Conservation (phyloP, 73 alveolate species). For the Uronychia setigera region DNA sequence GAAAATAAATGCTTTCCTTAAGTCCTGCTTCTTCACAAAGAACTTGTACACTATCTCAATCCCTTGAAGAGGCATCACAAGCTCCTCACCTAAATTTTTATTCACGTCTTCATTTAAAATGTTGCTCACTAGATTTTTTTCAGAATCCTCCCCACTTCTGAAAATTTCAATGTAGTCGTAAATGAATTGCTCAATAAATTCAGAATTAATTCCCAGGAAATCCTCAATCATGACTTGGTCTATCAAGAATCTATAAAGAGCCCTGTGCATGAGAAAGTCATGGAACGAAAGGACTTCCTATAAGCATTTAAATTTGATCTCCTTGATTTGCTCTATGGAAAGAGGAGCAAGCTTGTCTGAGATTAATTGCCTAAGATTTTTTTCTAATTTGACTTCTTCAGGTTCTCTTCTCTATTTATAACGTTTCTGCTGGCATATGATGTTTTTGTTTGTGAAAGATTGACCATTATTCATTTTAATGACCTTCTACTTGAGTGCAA, state of each 20-base stretch:
- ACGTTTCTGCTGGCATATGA: neutral
- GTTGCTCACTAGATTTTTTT: too few relatives aligned
- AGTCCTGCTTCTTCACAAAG: neutral
- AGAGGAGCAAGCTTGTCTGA: neutral
- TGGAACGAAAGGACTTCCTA: neutral
- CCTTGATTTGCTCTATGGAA: neutral
- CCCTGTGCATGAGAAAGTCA: neutral
- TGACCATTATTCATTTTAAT: too few relatives aligned
- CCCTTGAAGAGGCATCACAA: neutral
- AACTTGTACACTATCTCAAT: neutral
- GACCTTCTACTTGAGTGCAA: too few relatives aligned
- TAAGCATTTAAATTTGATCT: neutral
- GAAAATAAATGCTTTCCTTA: neutral
- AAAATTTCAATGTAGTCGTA: neutral
- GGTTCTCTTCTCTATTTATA: neutral
- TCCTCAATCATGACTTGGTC: neutral
- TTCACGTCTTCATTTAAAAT: too few relatives aligned
- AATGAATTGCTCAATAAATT: neutral
- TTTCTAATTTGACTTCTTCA: neutral
- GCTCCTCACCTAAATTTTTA: neutral
- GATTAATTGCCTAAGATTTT: neutral
- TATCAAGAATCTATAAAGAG: neutral
- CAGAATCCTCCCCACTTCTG: too few relatives aligned
- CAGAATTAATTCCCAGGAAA: neutral
- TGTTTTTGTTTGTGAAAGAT: too few relatives aligned